Evolutionary conservation across 2,329 filamentous ascomycete genomes (phyloP), one percentile per base, ranked within the genome.

Genomic region (Diplodia sapinea): DNA sequence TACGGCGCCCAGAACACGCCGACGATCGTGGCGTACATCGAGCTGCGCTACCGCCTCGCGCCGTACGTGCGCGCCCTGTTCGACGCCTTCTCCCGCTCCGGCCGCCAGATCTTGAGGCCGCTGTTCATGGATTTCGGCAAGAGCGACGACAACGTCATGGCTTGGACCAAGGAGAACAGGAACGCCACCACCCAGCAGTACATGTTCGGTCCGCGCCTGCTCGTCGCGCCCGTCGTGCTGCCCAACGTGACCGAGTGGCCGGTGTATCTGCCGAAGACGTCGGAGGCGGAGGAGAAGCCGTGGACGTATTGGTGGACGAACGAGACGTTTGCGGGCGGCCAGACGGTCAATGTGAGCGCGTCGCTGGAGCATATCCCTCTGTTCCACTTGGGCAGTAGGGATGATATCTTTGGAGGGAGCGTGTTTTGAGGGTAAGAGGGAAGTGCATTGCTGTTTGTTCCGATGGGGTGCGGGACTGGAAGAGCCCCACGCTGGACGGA

Each of bases 281-380:
- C 52, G 0, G 68, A n/a, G 31, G n/a, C 3, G 74, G 55, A 23
- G 65, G 68, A 71, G 7, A 72, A 73, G 61, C 72, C 74, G 8
- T 80, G 79, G 79, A 79, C 77, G 26, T 79, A 79, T 66, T 80
- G 78, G 78, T 80, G 78, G 78, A 78, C 77, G 0, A 80, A 80
- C 64, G 66, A 73, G 36, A 79, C 77, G 36, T 80, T 76, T 72
- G 73, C 74, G n/a, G 78, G 78, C 4, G 78, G 78, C 1, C 77
- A 78, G 70, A 71, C 49, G 17, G 74, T 75, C 15, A 72, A 65
- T 12, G 74, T 75, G 2, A 71, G 71, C 13, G 70, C 74, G 50
- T 74, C 74, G 15, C 38, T 75, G 64, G 72, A 76, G 67, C 72
- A 74, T 64, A 74, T 76, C 54, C 74, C 74, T 11, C 51, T 76